phyloP scores from a whole-genome alignment of 176 grass and related monocot species.

The Triticum turgidum region DNA sequence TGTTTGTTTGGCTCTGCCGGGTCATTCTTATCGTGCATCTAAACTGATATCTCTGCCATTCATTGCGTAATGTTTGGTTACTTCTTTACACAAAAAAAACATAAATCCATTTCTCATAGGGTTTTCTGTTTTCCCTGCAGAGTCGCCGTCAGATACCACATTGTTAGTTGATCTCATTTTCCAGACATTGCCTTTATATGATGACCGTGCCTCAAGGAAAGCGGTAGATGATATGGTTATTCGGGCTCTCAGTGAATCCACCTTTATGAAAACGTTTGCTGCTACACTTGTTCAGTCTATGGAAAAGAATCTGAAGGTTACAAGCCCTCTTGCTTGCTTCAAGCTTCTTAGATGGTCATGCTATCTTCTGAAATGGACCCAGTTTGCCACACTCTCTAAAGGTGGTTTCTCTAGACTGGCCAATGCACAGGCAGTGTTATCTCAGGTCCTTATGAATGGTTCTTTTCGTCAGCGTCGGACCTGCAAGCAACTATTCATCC shows the following conservation, averaged over 20 bases:
- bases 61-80: conserved; percentile 1
- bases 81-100: neutral
- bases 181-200: conserved; percentile 82
- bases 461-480: conserved; percentile 56
- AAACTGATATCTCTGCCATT: neutral
- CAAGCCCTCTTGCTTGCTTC: conserved; percentile 64
- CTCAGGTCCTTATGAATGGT: conserved; percentile 68
- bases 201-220: conserved; percentile 87
- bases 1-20: neutral
- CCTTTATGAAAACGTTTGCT: conserved; percentile 85
- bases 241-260: conserved; percentile 58
- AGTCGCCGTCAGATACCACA: conserved; percentile 45
- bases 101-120: conserved; percentile 27
- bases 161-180: conserved; percentile 82
- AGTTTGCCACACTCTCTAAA: conserved; percentile 80
- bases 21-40: neutral
- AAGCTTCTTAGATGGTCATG: conserved; percentile 94
- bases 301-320: conserved; percentile 80
- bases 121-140: conserved; percentile 44
- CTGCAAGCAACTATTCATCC: conserved; percentile 48
- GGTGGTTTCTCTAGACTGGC: conserved; percentile 80
- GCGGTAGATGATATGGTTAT: conserved; percentile 80
- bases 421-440: conserved; percentile 67
- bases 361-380: conserved; percentile 81
- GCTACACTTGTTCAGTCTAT: conserved; percentile 73